These are phyloP conservation scores for Fraxinus cuspidata DNA, from an alignment of 257 asterid species.

Conservation along the genomic window DNA sequence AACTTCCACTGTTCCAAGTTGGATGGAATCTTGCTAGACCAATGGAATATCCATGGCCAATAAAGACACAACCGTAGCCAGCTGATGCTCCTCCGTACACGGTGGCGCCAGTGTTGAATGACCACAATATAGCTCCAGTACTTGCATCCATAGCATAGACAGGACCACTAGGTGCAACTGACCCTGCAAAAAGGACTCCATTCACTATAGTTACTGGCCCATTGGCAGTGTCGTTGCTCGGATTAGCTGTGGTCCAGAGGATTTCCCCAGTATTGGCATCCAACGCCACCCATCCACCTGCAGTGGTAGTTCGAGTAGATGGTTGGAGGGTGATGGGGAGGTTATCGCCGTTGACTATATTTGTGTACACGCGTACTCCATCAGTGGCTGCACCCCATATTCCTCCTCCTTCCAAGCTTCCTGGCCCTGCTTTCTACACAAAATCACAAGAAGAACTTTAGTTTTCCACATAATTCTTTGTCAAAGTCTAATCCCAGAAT, in stretches of 20 bases:
- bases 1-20: slow-evolving; percentile 68
- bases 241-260: slow-evolving; percentile 77
- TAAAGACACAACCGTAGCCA: slow-evolving; percentile 66
- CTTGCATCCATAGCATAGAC: slow-evolving; percentile 71
- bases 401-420: slow-evolving; percentile 69
- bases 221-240: slow-evolving; percentile 62
- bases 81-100: slow-evolving; percentile 77
- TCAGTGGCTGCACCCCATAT: slow-evolving; percentile 83
- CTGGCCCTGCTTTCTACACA: slow-evolving; percentile 67
- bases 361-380: slow-evolving; percentile 60
- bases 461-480: background rate
- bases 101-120: slow-evolving; percentile 59
- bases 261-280: slow-evolving; percentile 63
- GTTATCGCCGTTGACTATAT: slow-evolving; percentile 51
- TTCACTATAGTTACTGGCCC: slow-evolving; percentile 69
- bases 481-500: background rate
- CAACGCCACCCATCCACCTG: slow-evolving; percentile 85
- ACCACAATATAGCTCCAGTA: slow-evolving; percentile 61
- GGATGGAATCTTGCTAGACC: slow-evolving; percentile 66
- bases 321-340: slow-evolving; percentile 56
- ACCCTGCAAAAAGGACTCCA: slow-evolving; percentile 72
- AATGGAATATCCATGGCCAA: slow-evolving; percentile 70
- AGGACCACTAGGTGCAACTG: slow-evolving; percentile 62
- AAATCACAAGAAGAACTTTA: background rate
- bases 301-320: slow-evolving; percentile 47